These are phyloP conservation scores for Raffaelea deltoideospora DNA, from an alignment of 2,329 filamentous ascomycete genomes.

Conservation along the genomic window DNA sequence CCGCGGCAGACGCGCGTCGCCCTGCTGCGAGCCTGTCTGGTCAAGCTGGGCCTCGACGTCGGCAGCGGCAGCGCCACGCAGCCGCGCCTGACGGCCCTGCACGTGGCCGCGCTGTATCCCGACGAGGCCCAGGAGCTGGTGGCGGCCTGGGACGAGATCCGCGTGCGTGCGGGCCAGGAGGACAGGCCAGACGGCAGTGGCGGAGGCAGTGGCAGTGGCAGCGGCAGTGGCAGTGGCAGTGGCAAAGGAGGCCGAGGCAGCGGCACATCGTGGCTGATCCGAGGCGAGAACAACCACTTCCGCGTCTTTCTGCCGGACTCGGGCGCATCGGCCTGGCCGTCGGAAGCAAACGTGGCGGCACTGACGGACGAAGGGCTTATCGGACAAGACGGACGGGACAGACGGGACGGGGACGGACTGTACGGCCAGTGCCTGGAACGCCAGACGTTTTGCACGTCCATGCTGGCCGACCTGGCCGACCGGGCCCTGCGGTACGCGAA, in stretches of 20 bases:
- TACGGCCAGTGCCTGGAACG: neutral
- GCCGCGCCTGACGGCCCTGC: constrained; percentile 65
- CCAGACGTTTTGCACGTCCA: constrained; percentile 5
- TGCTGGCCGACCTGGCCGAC: constrained; percentile 7
- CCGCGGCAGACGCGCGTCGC: constrained; percentile 38
- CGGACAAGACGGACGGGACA: constrained; percentile 23
- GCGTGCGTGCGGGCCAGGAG: constrained; percentile 48
- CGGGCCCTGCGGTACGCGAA: constrained; percentile 8
- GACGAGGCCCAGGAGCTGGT: constrained; percentile 44
- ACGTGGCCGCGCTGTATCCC: constrained; percentile 58
- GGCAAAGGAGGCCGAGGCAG: too few species aligned
- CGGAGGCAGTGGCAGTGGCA: too few species aligned
- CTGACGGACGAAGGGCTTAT: too few species aligned
- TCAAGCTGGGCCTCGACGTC: constrained; percentile 68
- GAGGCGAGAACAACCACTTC: constrained; percentile 72
- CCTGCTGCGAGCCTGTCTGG: constrained; percentile 68
- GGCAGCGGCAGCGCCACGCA: constrained; percentile 52
- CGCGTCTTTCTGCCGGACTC: constrained; percentile 54
- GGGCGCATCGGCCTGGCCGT: constrained; percentile 3
- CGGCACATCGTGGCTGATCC: too few species aligned
- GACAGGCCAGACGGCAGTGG: too few species aligned
- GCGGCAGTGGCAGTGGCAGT: too few species aligned
- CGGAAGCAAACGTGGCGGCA: too few species aligned
- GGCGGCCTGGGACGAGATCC: constrained; percentile 48
- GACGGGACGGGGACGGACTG: neutral